Base-by-base conservation (phyloP, 768 basidiomycete genomes). In the Tubosaeta brunneosetosa region DNA sequence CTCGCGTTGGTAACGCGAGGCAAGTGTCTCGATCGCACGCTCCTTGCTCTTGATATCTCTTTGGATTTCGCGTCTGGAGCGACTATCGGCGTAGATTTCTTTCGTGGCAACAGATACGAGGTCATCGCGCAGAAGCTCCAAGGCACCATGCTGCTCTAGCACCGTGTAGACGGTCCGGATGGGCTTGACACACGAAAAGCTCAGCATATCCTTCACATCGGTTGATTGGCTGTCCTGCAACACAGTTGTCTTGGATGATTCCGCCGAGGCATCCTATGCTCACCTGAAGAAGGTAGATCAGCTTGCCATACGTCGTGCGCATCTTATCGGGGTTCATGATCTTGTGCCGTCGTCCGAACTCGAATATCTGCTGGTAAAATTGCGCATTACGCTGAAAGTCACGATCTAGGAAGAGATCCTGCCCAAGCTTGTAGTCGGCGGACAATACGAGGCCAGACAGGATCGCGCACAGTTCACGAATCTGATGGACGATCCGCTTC, bases 291-390 rank as follows among this genome's bases (percentile, higher is more conserved):
- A 92, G 72, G 67, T 91, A 92, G 32, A 91, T 84, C 53, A 92
- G 71, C 63, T 92, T 92, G 10, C 91, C 91, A 55, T 93, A 93
- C 8, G 88, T 92, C 27, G 86, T 84, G 25, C 91, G 79, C 90
- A 92, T 91, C 61, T 91, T 91, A 64, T 92, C 91, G 0, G 91
- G 91, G 60, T 92, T 93, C 88, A 88, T 91, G 63, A 93, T 92
- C 67, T 92, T 92, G 65, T 91, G 88, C 52, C 90, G 77, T 46
- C 89, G 75, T 17, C 91, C 89, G 22, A 92, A 77, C 69, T 92
- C 90, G 57, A 92, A 92, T 25, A 91, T 77, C 13, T 75, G 70
- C 53, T 90, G 88, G 62, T 86, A 93, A 63, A 92, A 93, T 8
- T 84, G 82, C 16, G 81, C 82, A 60, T 93, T 93, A 13, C 81